Conservation (phyloP, 139 green algal genomes). For the Chlorella ohadii region DNA sequence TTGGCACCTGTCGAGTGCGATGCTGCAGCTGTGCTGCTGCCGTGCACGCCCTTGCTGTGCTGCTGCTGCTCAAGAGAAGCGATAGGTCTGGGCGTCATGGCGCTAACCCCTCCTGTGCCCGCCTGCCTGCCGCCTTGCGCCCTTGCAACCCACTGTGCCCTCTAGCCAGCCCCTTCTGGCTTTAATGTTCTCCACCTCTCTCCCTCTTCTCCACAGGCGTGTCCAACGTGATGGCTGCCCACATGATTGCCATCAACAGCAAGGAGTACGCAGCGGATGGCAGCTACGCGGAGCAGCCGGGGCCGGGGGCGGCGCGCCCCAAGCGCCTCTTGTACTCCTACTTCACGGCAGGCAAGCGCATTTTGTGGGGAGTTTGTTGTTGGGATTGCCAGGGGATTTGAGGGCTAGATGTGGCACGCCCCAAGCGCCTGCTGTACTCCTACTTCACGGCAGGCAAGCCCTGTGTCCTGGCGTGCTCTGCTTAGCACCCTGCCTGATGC, state of each 20-base stretch:
- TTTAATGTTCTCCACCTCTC: background rate
- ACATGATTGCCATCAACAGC: constrained; percentile 81
- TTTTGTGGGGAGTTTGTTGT: too few species aligned
- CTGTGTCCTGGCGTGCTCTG: too few species aligned
- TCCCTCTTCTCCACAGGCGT: constrained; percentile 57
- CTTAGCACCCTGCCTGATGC: too few species aligned
- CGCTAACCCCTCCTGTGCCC: too few species aligned
- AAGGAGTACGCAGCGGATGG: constrained; percentile 44
- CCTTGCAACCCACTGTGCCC: background rate
- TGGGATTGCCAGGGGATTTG: too few species aligned
- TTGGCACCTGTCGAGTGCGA: too few species aligned
- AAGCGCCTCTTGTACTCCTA: constrained; percentile 87
- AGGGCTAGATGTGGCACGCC: constrained; percentile 43
- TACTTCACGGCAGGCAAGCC: constrained; percentile 84
- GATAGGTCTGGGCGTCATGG: too few species aligned
- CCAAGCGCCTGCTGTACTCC: constrained; percentile 81
- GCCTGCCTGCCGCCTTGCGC: too few species aligned
- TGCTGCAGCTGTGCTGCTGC: too few species aligned
- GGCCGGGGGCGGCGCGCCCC: constrained; percentile 49
- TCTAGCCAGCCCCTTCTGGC: background rate
- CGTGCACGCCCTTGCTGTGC: too few species aligned
- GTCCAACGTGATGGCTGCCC: constrained; percentile 93
- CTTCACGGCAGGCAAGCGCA: constrained; percentile 71
- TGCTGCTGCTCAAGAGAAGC: too few species aligned
- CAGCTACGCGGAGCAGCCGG: background rate